Base-by-base conservation (phyloP, 148 eudicot species). In the Silene latifolia region DNA sequence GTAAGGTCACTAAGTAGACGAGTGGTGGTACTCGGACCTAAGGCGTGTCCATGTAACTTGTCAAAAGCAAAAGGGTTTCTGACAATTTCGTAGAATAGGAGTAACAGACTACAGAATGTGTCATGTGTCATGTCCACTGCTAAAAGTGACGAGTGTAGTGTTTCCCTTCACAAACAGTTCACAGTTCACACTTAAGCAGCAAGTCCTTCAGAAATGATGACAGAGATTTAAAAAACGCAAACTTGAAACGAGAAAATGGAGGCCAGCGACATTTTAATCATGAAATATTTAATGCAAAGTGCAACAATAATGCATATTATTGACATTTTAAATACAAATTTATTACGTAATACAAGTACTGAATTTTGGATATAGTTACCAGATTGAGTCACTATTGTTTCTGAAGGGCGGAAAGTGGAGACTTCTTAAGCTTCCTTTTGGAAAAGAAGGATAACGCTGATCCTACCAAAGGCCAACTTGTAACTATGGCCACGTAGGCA, bases 381-480 rank as follows among this genome's bases (percentile, higher is more conserved):
- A 72, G 69, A 4, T 70, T 60, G 63, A 56, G 74, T 63, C 79
- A 63, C 76, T 74, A 82, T 74, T 76, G 67, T 76, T 78, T 85
- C 29, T 67, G 69, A 20, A 72, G 23, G 29, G 70, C 63, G 2
- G 87, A 74, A 18, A 82, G 82, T 19, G 69, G 56, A 39, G 66
- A 63, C 35, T 71, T 84, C 76, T 73, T 82, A 11, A 47, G 68
- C 85, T 87, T 90, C 79, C 80, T 85, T 76, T 74, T 84, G 80
- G 84, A 81, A 69, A 88, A 77, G 80, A 82, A 83, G 60, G 78
- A 83, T 18, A 92, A 71, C 25, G 85, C 92, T 29, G 88, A 82
- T 51, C 94, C 86, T 7, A 86, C 76, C 72, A 89, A 64, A 11
- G 93, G 96, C 93, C 88, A 90, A 75, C 81, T 86, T 27, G 96